Evolutionary conservation across 2,329 filamentous ascomycete species (phyloP).

Genomic region (Ascochyta fabae): DNA sequence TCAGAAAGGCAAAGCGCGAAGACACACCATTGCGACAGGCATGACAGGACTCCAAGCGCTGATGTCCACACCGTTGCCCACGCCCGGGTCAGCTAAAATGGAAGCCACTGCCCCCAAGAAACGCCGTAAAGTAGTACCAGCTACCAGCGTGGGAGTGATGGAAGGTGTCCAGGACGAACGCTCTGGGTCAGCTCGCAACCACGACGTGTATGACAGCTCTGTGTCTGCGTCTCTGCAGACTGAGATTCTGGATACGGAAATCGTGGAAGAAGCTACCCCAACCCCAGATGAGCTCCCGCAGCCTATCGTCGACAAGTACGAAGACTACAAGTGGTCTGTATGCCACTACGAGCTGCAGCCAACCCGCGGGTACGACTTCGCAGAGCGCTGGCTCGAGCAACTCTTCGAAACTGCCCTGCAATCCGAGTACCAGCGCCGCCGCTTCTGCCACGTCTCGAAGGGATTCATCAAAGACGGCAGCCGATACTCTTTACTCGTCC

Average conservation of each 20-base stretch:
- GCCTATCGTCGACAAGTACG: constrained; percentile 26
- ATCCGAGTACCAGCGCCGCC: neutral
- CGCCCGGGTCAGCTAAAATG: neutral
- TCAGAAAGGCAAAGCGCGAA: constrained; percentile 8
- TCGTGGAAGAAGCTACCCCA: neutral
- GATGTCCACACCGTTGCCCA: neutral
- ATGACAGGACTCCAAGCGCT: neutral
- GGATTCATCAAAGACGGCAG: constrained; percentile 36
- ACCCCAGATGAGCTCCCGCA: constrained; percentile 17
- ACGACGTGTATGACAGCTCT: neutral
- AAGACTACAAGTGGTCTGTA: constrained; percentile 33
- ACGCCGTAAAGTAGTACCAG: neutral
- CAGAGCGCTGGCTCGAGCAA: constrained; percentile 19
- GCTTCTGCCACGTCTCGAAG: constrained; percentile 21
- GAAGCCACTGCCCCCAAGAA: neutral
- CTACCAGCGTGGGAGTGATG: neutral
- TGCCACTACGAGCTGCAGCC: constrained; percentile 27
- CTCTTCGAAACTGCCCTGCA: neutral
- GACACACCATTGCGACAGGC: constrained; percentile 1
- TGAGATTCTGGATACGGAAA: neutral
- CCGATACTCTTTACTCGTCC: constrained; percentile 29
- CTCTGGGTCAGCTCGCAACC: neutral
- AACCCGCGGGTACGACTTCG: constrained; percentile 6
- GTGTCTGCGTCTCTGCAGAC: neutral
- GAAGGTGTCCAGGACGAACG: neutral